phyloP scores from a whole-genome alignment of 305 asterid species.

The Fraxinus greggii region DNA sequence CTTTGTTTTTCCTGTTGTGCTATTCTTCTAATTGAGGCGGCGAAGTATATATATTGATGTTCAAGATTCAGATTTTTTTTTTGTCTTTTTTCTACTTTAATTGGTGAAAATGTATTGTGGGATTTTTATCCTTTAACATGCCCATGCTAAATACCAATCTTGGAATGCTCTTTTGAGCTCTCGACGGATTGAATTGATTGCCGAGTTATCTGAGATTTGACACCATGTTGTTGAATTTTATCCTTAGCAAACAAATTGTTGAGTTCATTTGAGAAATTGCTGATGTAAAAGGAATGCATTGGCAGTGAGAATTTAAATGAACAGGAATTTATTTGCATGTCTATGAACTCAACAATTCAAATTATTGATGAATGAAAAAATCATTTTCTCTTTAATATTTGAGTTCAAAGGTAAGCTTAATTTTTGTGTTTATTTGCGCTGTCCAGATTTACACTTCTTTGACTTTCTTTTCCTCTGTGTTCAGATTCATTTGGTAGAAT shows the following conservation, averaged over 20 bases:
- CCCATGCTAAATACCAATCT: not conserved
- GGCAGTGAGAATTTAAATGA: not conserved
- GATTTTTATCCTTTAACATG: not conserved
- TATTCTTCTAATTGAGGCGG: not conserved
- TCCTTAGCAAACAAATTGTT: not conserved
- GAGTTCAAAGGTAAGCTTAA: not conserved
- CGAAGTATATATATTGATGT: not conserved
- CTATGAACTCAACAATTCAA: not conserved
- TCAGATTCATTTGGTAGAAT: constrained; percentile 43
- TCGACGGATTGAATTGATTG: not conserved
- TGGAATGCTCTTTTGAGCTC: not conserved
- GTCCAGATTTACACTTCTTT: not conserved
- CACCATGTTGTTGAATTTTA: not conserved
- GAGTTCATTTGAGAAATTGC: not conserved
- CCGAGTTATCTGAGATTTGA: not conserved
- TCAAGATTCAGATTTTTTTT: no score
- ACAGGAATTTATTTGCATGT: not conserved
- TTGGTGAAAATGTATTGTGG: not conserved
- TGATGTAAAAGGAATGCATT: not conserved
- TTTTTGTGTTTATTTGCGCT: not conserved
- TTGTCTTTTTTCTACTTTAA: not conserved
- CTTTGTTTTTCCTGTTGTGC: not conserved
- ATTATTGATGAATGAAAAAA: not conserved
- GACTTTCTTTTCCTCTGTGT: not conserved
- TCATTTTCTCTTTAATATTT: no score